Evolutionary conservation across 352 stramenopile species (phyloP).

Genomic region (Pythium brachiatum): DNA sequence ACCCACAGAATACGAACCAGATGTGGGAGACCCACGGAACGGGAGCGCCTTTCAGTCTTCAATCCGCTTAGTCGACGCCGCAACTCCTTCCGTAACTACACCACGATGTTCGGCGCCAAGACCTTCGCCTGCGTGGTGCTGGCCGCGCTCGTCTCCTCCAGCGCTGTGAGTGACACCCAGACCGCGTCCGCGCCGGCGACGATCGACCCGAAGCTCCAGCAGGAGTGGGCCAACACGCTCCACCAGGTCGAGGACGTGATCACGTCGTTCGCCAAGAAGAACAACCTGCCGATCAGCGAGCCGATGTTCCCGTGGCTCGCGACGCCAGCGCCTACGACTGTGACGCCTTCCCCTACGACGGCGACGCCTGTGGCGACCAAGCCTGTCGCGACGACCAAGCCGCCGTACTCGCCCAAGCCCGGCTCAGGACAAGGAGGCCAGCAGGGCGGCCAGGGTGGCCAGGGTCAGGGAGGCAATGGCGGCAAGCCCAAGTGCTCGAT

Average conservation of each 20-base stretch:
- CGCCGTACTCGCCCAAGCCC: neutral
- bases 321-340: conserved; percentile 3
- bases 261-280: conserved; percentile 11
- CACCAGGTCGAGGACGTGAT: conserved; percentile 11
- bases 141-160: neutral
- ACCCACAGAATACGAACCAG: neutral
- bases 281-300: conserved; percentile 12
- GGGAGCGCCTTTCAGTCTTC: neutral
- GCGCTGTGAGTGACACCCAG: neutral
- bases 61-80: neutral
- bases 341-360: neutral
- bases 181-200: neutral
- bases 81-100: neutral
- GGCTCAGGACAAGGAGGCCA: neutral
- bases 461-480: neutral
- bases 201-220: conserved; percentile 1
- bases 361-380: neutral
- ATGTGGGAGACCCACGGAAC: neutral
- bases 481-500: conserved; percentile 15
- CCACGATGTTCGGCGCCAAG: conserved; percentile 3
- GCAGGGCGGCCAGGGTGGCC: neutral
- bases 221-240: conserved; percentile 5
- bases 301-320: conserved; percentile 7
- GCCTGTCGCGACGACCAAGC: conserved; percentile 1
- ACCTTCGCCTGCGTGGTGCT: neutral